Evolutionary conservation across 164 flowering plant species (phyloP).

Genomic region (Stephania cephalantha): DNA sequence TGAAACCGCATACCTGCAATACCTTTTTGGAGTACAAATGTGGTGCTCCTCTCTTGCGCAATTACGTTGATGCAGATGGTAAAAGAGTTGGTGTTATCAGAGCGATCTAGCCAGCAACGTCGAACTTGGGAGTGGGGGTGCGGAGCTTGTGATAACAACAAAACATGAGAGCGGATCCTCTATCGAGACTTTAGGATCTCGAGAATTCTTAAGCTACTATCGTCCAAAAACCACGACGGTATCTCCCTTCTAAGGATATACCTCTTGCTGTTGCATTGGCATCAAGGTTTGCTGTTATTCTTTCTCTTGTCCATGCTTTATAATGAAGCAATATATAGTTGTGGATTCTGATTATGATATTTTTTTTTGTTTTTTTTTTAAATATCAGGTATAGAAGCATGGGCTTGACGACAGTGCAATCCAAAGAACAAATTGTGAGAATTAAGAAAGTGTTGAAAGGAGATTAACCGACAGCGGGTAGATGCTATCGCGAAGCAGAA

Average conservation of each 20-base stretch:
- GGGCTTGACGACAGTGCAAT: conserved; percentile 82
- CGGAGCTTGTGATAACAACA: conserved; percentile 78
- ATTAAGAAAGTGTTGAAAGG: conserved; percentile 80
- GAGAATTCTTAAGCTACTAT: conserved; percentile 85
- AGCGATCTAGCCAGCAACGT: conserved; percentile 37
- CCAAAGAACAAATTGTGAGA: conserved; percentile 64
- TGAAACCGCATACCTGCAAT: background rate
- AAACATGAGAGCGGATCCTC: conserved; percentile 30
- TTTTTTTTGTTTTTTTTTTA: background rate
- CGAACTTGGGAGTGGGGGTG: conserved; percentile 75
- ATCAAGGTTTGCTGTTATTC: conserved; percentile 48
- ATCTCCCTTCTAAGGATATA: conserved; percentile 36
- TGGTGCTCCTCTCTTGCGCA: conserved; percentile 14
- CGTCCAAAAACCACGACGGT: conserved; percentile 92
- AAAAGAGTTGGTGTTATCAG: conserved; percentile 51
- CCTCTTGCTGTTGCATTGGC: conserved; percentile 60
- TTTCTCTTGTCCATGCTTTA: background rate
- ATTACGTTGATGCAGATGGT: conserved; percentile 63
- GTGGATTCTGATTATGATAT: background rate
- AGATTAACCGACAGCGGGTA: conserved; percentile 65
- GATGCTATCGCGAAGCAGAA: conserved; percentile 72
- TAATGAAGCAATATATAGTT: background rate
- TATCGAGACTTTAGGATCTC: conserved; percentile 65
- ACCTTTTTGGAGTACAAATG: too few species aligned
- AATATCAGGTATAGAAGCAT: conserved; percentile 75